Evolutionary conservation across 2,329 filamentous ascomycete species (phyloP).

Genomic region (Aspergillus fumigatus): DNA sequence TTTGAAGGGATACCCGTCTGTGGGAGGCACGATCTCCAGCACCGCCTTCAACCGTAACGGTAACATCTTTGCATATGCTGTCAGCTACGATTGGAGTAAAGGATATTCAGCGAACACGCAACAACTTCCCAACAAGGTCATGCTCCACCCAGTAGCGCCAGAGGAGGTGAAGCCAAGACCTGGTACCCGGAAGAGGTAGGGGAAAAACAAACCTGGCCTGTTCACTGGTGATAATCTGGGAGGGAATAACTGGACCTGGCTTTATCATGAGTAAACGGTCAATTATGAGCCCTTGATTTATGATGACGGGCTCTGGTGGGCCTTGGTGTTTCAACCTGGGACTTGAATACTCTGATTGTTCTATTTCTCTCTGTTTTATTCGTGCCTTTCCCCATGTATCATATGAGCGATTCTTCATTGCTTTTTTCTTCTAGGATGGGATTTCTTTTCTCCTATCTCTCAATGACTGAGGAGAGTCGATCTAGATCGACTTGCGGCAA

Average conservation of each 20-base stretch:
- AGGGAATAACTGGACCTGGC: not conserved
- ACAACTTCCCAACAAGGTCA: conserved; percentile 68
- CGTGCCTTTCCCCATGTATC: conserved; percentile 5
- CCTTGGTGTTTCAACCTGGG: not conserved
- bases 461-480: not conserved
- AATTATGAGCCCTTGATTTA: not conserved
- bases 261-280: not conserved
- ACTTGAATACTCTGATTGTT: not conserved
- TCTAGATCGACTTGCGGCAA: not conserved
- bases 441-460: conserved; percentile 4
- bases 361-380: not conserved
- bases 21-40: conserved; percentile 80
- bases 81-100: conserved; percentile 98
- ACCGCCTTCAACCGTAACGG: conserved; percentile 90
- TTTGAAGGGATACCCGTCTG: conserved; percentile 80
- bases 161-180: conserved; percentile 59
- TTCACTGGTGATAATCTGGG: not conserved
- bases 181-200: conserved; percentile 41
- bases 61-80: conserved; percentile 78
- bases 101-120: conserved; percentile 81
- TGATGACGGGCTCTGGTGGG: not conserved
- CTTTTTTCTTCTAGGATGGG: not conserved
- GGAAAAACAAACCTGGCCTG: not conserved
- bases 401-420: conserved; percentile 16
- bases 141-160: conserved; percentile 71